Base-by-base conservation (phyloP, 1,284 basidiomycete genomes). In the Singerocomus rubriflavus region DNA sequence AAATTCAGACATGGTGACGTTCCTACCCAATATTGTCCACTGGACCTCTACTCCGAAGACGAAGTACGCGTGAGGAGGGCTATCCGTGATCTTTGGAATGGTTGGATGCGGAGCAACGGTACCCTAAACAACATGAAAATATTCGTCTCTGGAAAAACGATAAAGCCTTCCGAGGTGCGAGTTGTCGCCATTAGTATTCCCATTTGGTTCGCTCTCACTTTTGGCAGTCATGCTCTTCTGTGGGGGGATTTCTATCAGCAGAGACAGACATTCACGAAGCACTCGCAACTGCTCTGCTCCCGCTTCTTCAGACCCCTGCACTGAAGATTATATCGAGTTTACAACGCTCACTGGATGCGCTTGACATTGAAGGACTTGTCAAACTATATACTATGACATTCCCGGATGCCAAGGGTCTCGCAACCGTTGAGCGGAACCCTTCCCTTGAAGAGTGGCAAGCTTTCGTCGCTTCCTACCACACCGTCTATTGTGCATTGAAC, bases 11-110 rank as follows among this genome's bases (percentile, higher is more conserved):
- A 74, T 16, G 68, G 73, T 29, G 59, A 58, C 37, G 69, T 72
- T n/a, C 63, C 74, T n/a, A 64, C 69, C 6, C 73, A 72, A 2
- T 97, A 91, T 68, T 93, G 92, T 64, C 93, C 93, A 1, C 71
- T 97, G 44, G 93, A 97, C 70, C 73, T 97, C 25, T 97, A 83
- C 69, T 93, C 92, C 13, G 74, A 74, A 3, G 77, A 91, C 11
- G 66, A 75, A 47, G 52, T 40, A 25, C 79, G 91, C 14, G 69
- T 91, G 25, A 64, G 56, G 10, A 74, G 72, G n/a, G 91, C 91
- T 6, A 64, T 96, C n/a, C 66, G 72, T 38, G 72, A 70, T 17
- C 75, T 97, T n/a, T 92, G 86, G 84, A 69, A 79, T 38, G 74
- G 73, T 0, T 97, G 93, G 93, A 56, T 73, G 34, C 66, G 63